Evolutionary conservation across 768 basidiomycete genomes (phyloP).

Genomic region (Lactifluus subvellereus): DNA sequence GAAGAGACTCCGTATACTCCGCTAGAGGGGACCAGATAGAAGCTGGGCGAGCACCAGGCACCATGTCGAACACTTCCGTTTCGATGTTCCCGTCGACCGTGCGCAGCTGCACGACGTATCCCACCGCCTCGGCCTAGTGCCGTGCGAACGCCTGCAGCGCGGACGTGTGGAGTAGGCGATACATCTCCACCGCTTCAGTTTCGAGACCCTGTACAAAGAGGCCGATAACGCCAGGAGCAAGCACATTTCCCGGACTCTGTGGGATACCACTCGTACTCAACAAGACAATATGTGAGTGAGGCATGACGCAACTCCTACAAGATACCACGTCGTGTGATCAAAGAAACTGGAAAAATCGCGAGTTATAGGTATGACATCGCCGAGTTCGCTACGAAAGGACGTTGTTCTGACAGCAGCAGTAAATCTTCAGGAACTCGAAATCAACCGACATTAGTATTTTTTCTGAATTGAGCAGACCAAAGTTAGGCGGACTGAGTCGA

Average conservation of each 20-base stretch:
- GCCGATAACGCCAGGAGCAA: conserved; percentile 2
- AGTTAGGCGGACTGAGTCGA: neutral
- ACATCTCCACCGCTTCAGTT: neutral
- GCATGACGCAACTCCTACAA: neutral
- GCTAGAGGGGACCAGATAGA: neutral
- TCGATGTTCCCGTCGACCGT: neutral
- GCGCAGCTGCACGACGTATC: conserved; percentile 10
- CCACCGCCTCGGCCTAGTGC: conserved; percentile 16
- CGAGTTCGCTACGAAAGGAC: neutral
- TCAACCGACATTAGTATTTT: neutral
- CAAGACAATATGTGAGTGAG: too few species aligned
- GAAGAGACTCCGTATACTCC: neutral
- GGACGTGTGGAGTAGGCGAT: conserved; percentile 4
- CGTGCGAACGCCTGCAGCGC: conserved; percentile 1
- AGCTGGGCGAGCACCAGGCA: conserved; percentile 2
- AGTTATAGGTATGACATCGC: too few species aligned
- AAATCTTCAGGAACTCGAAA: neutral
- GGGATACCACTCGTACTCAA: too few species aligned
- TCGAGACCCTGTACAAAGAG: conserved; percentile 13
- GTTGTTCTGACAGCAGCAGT: neutral
- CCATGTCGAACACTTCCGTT: conserved; percentile 14
- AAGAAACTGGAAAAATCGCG: neutral
- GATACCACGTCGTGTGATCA: neutral
- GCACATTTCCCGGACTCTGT: neutral
- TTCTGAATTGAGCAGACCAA: neutral